These are phyloP conservation scores for Globisporangium splendens DNA, from an alignment of 352 stramenopile genomes.

Conservation along the genomic window DNA sequence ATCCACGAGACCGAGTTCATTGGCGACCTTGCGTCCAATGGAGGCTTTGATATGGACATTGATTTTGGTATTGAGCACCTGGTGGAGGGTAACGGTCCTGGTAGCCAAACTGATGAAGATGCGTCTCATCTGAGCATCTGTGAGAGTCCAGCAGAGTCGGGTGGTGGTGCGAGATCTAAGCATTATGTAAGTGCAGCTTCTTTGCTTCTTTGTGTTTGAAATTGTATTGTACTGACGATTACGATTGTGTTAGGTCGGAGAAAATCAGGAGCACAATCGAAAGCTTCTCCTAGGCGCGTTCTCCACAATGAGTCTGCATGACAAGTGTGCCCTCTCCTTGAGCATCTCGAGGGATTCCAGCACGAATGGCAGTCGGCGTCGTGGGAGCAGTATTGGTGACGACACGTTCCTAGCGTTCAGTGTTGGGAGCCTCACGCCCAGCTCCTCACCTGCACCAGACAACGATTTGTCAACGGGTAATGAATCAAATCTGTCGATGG, in stretches of 20 bases:
- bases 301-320: conserved; percentile 86
- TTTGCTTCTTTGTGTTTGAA: conserved; percentile 9
- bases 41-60: conserved; percentile 46
- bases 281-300: conserved; percentile 82
- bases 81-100: conserved; percentile 14
- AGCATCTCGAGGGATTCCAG: conserved; percentile 66
- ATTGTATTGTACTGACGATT: conserved; percentile 2
- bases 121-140: conserved; percentile 27
- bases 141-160: conserved; percentile 28
- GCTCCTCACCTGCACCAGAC: conserved; percentile 11
- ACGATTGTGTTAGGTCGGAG: conserved; percentile 34
- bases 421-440: conserved; percentile 13
- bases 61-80: conserved; percentile 24
- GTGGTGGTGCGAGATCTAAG: conserved; percentile 24
- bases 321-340: conserved; percentile 82
- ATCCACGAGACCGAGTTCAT: not conserved
- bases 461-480: conserved; percentile 22
- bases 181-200: conserved; percentile 31
- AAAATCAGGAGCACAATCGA: conserved; percentile 81
- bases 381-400: conserved; percentile 59
- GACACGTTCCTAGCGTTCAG: conserved; percentile 23
- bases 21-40: conserved; percentile 6
- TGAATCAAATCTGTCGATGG: conserved; percentile 13
- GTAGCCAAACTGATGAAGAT: not conserved
- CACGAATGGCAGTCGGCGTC: conserved; percentile 28